Percentiles rank a stretch among this genome's conserved stretches.
Evolutionary conservation across 1,139 yeast genomes (phyloP).

Genomic region (Saccharomyces hybrid): DNA sequence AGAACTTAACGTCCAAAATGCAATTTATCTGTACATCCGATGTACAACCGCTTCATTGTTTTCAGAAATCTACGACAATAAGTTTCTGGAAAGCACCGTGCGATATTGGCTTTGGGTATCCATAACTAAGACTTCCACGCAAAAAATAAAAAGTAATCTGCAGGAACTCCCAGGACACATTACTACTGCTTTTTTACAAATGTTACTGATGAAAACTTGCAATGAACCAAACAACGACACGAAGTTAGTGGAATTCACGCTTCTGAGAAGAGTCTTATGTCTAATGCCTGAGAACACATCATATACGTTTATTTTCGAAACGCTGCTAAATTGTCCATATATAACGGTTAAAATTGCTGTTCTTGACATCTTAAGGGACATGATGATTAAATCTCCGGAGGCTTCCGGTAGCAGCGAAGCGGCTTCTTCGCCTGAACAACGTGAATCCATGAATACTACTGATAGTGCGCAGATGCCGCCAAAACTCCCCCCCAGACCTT

Average conservation of each 20-base stretch:
- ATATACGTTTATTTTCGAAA: constrained; percentile 56
- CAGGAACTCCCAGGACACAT: constrained; percentile 27
- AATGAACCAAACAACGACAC: constrained; percentile 24
- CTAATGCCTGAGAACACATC: constrained; percentile 49
- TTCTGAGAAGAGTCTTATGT: constrained; percentile 50
- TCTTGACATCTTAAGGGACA: constrained; percentile 60
- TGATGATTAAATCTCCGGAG: constrained; percentile 35
- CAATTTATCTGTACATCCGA: constrained; percentile 31
- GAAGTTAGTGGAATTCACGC: constrained; percentile 36
- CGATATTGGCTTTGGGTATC: constrained; percentile 40
- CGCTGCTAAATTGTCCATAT: constrained; percentile 63
- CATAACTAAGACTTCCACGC: constrained; percentile 30
- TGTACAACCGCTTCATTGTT: constrained; percentile 34
- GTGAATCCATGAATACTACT: background rate
- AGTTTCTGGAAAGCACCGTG: constrained; percentile 36
- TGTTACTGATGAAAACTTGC: constrained; percentile 36
- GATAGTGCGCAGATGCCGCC: constrained; percentile 9
- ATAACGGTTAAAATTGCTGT: constrained; percentile 51
- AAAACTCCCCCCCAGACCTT: constrained; percentile 26
- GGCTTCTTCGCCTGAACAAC: background rate
- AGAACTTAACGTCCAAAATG: constrained; percentile 19
- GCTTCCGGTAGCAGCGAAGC: background rate
- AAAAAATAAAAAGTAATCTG: constrained; percentile 25
- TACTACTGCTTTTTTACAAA: constrained; percentile 40
- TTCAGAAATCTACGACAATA: constrained; percentile 21